Conservation (phyloP, 352 stramenopile genomes). For the Globisporangium polare region DNA sequence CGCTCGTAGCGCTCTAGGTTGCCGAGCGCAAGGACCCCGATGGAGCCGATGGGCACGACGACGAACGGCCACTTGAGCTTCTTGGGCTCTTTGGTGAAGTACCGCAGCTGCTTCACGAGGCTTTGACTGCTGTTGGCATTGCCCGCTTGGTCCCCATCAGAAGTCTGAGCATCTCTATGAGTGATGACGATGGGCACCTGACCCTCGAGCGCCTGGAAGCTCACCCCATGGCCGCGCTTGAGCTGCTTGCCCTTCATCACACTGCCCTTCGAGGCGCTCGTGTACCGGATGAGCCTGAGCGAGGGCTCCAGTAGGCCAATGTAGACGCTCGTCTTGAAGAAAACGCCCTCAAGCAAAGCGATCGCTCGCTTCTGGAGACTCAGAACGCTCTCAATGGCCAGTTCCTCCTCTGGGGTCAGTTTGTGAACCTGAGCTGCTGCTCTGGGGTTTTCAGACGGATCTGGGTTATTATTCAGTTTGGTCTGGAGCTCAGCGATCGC, state of each 20-base stretch:
- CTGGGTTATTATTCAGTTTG: conserved; percentile 1
- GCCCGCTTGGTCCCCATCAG: not conserved
- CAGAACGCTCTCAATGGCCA: conserved; percentile 32
- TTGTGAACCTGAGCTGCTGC: not conserved
- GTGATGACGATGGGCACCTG: conserved; percentile 43
- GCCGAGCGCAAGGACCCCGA: conserved; percentile 59
- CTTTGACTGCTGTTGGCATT: not conserved
- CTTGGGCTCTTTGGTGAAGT: conserved; percentile 30
- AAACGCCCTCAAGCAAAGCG: conserved; percentile 25
- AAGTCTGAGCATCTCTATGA: conserved; percentile 8
- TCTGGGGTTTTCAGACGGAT: not conserved
- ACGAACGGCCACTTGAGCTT: conserved; percentile 59
- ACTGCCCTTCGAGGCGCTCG: conserved; percentile 44
- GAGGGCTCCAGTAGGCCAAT: conserved; percentile 58
- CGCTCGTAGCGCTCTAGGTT: conserved; percentile 52
- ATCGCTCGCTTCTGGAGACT: conserved; percentile 33
- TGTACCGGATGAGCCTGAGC: conserved; percentile 40
- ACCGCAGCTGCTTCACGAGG: conserved; percentile 25
- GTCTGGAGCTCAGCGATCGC: conserved; percentile 5
- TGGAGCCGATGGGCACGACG: conserved; percentile 38
- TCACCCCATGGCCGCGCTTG: conserved; percentile 50
- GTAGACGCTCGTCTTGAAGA: conserved; percentile 51
- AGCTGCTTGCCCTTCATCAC: conserved; percentile 62
- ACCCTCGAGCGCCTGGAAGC: conserved; percentile 38
- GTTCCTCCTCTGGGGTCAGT: conserved; percentile 35